Evolutionary conservation across 768 basidiomycete species (phyloP).

Genomic region (Strobilomyces echinocephalus): DNA sequence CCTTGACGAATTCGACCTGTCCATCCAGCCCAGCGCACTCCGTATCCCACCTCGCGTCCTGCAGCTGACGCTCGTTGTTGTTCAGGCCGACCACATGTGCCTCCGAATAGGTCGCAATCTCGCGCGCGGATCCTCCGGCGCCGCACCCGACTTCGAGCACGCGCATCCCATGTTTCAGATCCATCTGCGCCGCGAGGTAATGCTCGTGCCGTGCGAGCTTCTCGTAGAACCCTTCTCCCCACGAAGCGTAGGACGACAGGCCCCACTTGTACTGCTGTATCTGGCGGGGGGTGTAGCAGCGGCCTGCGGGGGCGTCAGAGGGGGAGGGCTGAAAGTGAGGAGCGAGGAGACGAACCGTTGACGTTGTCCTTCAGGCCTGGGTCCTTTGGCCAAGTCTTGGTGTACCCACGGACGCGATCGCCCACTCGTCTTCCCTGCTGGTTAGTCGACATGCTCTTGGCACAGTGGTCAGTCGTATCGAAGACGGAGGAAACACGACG

Average conservation of each 20-base stretch:
- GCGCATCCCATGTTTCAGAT: constrained; percentile 62
- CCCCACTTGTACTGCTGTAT: constrained; percentile 95
- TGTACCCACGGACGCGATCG: constrained; percentile 78
- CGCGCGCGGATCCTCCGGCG: constrained; percentile 20
- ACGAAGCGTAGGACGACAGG: constrained; percentile 92
- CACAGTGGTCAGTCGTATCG: no score
- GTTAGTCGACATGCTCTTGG: constrained; percentile 11
- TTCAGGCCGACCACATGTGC: no score
- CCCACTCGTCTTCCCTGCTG: constrained; percentile 56
- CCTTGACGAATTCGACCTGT: no score
- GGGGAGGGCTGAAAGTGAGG: no score
- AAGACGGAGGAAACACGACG: no score
- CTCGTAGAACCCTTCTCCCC: constrained; percentile 75
- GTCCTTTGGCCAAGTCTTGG: constrained; percentile 28
- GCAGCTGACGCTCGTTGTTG: constrained; percentile 71
- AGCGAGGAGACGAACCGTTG: constrained; percentile 36
- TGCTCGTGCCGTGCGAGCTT: constrained; percentile 13
- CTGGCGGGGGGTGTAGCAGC: constrained; percentile 30
- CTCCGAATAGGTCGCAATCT: no score
- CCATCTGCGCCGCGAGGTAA: no score
- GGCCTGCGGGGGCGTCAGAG: constrained; percentile 24
- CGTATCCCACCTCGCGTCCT: constrained; percentile 82
- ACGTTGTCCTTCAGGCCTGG: constrained; percentile 49
- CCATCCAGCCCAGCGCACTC: constrained; percentile 49
- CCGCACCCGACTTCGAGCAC: constrained; percentile 99